phyloP scores from a whole-genome alignment of 2,329 filamentous ascomycete genomes.

The Sporothrix brunneoviolacea region DNA sequence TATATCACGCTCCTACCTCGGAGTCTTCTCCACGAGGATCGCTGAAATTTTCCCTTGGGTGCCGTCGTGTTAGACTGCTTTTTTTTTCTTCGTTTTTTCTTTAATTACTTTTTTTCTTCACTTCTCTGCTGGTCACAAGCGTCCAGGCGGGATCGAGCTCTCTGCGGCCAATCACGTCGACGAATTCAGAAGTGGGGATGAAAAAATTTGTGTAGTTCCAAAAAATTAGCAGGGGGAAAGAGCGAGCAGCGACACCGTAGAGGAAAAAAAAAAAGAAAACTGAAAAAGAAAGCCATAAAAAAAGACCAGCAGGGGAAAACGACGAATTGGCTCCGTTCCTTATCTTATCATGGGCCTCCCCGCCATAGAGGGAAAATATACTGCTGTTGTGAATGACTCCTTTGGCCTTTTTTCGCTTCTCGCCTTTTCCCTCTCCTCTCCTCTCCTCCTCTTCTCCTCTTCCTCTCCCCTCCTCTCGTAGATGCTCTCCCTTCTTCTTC shows the following conservation, averaged over 20 bases:
- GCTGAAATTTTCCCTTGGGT: neutral
- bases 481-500: neutral
- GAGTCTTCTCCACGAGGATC: neutral
- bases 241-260: neutral
- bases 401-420: neutral
- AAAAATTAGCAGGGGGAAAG: conserved; percentile 9
- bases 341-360: conserved; percentile 18
- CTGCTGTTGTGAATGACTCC: neutral
- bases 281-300: neutral
- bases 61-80: neutral
- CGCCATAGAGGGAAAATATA: conserved; percentile 14
- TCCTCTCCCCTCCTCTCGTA: no score
- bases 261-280: neutral
- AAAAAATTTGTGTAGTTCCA: conserved; percentile 10
- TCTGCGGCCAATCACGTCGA: neutral
- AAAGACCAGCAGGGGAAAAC: neutral
- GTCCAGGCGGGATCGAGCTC: conserved; percentile 1
- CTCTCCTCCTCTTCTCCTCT: neutral
- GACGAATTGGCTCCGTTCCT: neutral
- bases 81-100: neutral
- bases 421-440: neutral
- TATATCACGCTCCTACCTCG: conserved; percentile 7
- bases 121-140: neutral
- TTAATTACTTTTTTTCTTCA: neutral
- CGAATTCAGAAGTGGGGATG: conserved; percentile 11